These are phyloP conservation scores for Tetrastigma voinierianum DNA, from an alignment of 164 flowering plant species.

Conservation along the genomic window DNA sequence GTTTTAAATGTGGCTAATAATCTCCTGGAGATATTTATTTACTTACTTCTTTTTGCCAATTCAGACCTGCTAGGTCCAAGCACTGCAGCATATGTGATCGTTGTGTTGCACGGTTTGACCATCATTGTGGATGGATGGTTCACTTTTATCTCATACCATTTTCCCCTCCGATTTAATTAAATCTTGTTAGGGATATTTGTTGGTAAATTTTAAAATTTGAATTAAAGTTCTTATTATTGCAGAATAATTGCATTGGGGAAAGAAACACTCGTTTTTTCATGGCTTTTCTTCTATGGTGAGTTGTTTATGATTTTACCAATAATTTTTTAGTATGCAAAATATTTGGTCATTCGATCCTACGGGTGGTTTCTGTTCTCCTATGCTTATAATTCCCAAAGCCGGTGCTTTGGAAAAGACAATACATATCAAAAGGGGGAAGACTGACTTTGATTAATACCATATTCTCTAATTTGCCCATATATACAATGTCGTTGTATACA, in stretches of 20 bases:
- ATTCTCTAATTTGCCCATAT: too few species aligned
- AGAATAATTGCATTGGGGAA: constrained; percentile 99
- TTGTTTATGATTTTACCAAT: not conserved
- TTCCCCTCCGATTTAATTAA: not conserved
- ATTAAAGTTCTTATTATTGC: constrained; percentile 21
- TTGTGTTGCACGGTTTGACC: constrained; percentile 97
- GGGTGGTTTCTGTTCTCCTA: not conserved
- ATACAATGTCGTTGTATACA: too few species aligned
- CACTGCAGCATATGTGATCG: constrained; percentile 92
- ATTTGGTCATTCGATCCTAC: not conserved
- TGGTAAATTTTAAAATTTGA: not conserved
- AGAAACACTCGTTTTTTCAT: constrained; percentile 83
- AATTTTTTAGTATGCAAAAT: not conserved
- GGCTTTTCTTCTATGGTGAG: constrained; percentile 93
- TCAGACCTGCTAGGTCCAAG: constrained; percentile 96
- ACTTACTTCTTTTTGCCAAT: constrained; percentile 13
- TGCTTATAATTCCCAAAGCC: too few species aligned
- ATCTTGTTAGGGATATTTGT: not conserved
- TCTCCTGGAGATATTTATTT: constrained; percentile 17
- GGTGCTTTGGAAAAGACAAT: too few species aligned
- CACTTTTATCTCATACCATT: constrained; percentile 15
- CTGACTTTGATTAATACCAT: too few species aligned
- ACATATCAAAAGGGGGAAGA: too few species aligned
- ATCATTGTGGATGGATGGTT: constrained; percentile 99
- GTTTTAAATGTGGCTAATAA: not conserved